phyloP scores from a whole-genome alignment of 2,329 filamentous ascomycete genomes.

The Aspergillus unguis region DNA sequence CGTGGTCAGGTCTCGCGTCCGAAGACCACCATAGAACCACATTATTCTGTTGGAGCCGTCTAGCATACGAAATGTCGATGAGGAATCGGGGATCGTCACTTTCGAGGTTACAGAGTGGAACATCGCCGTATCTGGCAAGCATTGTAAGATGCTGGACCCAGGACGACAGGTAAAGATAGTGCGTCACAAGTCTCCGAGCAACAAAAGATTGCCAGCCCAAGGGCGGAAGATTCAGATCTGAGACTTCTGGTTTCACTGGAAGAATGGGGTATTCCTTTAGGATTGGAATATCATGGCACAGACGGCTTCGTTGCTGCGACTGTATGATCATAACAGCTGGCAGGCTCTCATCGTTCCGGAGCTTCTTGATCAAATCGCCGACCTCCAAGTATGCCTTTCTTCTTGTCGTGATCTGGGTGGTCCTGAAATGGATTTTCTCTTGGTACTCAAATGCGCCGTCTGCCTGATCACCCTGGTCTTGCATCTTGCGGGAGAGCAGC shows the following conservation, averaged over 20 bases:
- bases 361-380: constrained; percentile 81
- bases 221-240: constrained; percentile 83
- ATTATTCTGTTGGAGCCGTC: constrained; percentile 82
- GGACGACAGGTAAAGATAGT: constrained; percentile 87
- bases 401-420: constrained; percentile 80
- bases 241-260: constrained; percentile 73
- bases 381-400: constrained; percentile 87
- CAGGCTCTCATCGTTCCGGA: constrained; percentile 76
- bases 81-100: constrained; percentile 90
- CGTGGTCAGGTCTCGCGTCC: constrained; percentile 84
- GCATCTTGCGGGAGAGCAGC: constrained; percentile 59
- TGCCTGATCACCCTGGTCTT: constrained; percentile 68
- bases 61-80: constrained; percentile 92
- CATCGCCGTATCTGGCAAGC: constrained; percentile 85
- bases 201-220: constrained; percentile 92
- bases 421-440: constrained; percentile 79
- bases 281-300: constrained; percentile 80
- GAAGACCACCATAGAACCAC: constrained; percentile 97
- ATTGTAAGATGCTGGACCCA: constrained; percentile 89
- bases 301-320: constrained; percentile 75
- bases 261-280: constrained; percentile 82
- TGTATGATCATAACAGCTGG: constrained; percentile 86
- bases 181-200: constrained; percentile 77
- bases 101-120: constrained; percentile 93
- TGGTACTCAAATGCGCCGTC: constrained; percentile 84